Conservation (phyloP, 495 filamentous ascomycete species). For the Neurospora tetraspora region DNA sequence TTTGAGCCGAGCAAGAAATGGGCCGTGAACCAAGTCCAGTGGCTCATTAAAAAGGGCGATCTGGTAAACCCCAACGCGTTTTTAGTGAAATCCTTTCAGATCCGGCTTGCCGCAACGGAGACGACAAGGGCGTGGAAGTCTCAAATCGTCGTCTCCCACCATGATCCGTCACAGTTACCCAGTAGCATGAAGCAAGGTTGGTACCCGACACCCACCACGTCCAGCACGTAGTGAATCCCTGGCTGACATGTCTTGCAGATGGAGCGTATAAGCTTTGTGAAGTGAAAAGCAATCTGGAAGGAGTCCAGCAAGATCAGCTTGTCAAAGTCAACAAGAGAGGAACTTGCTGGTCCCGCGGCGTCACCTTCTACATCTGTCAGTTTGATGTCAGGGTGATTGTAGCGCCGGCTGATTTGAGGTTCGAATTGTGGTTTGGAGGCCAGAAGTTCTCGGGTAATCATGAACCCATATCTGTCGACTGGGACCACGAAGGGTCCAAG, state of each 20-base stretch:
- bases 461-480: conserved; percentile 40
- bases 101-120: conserved; percentile 34
- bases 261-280: conserved; percentile 36
- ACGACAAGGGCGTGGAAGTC: conserved; percentile 33
- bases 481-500: conserved; percentile 28
- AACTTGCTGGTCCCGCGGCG: conserved; percentile 26
- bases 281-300: conserved; percentile 23
- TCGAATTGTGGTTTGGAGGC: conserved; percentile 44
- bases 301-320: conserved; percentile 25
- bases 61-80: conserved; percentile 26
- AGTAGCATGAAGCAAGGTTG: conserved; percentile 28
- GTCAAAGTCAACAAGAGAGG: conserved; percentile 23
- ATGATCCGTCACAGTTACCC: conserved; percentile 31
- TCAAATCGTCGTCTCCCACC: conserved; percentile 38
- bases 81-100: conserved; percentile 32
- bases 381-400: conserved; percentile 45
- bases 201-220: not conserved
- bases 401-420: conserved; percentile 45
- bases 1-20: conserved; percentile 35
- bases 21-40: conserved; percentile 44
- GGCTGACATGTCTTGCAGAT: conserved; percentile 15
- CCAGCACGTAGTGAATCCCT: not conserved
- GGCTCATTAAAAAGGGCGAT: conserved; percentile 45
- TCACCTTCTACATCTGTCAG: conserved; percentile 35
- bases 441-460: conserved; percentile 35